Evolutionary conservation across 2,329 filamentous ascomycete species (phyloP), one percentile per base, ranked within the genome.

Genomic region (Phaeophleospora eucalypticola): DNA sequence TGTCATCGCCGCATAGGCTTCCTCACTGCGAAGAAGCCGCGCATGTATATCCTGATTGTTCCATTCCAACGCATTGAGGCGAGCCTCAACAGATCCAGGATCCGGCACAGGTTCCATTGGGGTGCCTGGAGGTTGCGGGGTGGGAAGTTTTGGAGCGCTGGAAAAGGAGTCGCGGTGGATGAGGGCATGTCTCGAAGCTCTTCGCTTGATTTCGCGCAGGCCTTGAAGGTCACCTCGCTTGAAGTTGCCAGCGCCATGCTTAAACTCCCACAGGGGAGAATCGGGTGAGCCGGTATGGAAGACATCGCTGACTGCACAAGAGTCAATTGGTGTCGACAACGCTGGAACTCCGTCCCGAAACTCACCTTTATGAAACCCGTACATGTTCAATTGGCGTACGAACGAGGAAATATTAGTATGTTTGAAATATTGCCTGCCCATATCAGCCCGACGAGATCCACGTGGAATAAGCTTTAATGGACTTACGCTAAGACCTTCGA

Each of bases 361-460:
- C 66, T 41, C 69, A 94, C 90, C 90, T 86, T 98, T 98, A 67
- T 98, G 93, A 69, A 98, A 98, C 4, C 93, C 93, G 61, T 98
- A 98, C 93, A 98, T 98, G 66, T 98, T 98, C 41, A 98, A 73
- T 71, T 98, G 93, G 40, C 93, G 83, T 41, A 98, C 93, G 67
- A 98, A 98, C 1, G 93, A 97, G 9, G 93, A 97, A 51, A 97
- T 95, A 65, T 98, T 98, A 58, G 91, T 98, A 67, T 98, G 93
- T 65, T 98, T 98, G 69, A 98, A 98, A 67, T 98, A 98, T 81
- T 95, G 89, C 45, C 91, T 95, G 61, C 38, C 35, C 14, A 41
- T 33, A 43, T 61, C 32, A 59, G 58, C 49, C 47, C 44, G 33
- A 59, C 32, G 29, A 6, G 9, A 18, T 27, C 59, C 58, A 58